Evolutionary conservation across 495 filamentous ascomycete genomes (phyloP).

Genomic region (Hyaloscypha variabilis): DNA sequence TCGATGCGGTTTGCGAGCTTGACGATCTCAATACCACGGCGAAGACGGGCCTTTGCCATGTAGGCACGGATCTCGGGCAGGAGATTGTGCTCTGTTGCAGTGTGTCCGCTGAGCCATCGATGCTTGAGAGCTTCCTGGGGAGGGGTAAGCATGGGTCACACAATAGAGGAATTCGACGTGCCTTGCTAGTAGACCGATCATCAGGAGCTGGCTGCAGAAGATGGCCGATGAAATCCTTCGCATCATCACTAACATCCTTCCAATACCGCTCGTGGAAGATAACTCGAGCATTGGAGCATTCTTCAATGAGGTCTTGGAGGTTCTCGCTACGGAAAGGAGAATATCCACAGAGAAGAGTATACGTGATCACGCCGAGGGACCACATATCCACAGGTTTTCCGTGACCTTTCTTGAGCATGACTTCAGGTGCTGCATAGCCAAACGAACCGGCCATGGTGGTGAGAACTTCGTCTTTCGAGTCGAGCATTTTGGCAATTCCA

Average conservation of each 20-base stretch:
- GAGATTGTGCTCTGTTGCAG: constrained; percentile 92
- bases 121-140: constrained; percentile 76
- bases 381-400: constrained; percentile 99
- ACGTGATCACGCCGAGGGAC: constrained; percentile 98
- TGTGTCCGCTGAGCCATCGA: constrained; percentile 87
- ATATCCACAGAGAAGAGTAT: constrained; percentile 98
- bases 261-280: constrained; percentile 99
- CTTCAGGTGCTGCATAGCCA: constrained; percentile 95
- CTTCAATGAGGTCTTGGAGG: constrained; percentile 90
- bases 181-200: constrained; percentile 77
- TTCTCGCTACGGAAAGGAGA: constrained; percentile 97
- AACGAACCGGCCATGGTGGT: constrained; percentile 99
- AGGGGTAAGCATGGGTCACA: constrained; percentile 2
- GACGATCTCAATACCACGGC: constrained; percentile 94
- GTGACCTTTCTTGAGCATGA: constrained; percentile 97
- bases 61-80: constrained; percentile 96
- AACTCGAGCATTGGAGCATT: constrained; percentile 85
- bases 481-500: constrained; percentile 98
- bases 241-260: constrained; percentile 95
- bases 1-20: constrained; percentile 98
- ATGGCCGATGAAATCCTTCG: constrained; percentile 88
- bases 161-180: constrained; percentile 38
- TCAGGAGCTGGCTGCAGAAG: constrained; percentile 80
- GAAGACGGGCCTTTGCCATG: constrained; percentile 86
- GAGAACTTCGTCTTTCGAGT: constrained; percentile 84